Evolutionary conservation across 345 rosid genomes (phyloP).

Genomic region (Cochlearia excelsa): DNA sequence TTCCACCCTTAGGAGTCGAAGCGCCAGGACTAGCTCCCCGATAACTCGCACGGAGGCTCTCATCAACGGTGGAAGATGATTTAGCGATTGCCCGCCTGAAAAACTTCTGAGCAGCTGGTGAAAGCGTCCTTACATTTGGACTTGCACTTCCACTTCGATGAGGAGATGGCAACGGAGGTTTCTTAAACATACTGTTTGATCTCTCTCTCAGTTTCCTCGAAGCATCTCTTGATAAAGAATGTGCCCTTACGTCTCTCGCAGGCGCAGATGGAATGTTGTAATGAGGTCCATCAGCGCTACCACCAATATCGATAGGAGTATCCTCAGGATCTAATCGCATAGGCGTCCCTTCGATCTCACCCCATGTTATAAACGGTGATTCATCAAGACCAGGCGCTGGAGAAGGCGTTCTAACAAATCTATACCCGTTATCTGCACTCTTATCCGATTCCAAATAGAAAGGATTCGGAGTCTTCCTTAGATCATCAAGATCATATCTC

Average conservation of each 20-base stretch:
- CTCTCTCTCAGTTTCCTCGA: slow-evolving; percentile 75
- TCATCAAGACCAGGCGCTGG: slow-evolving; percentile 92
- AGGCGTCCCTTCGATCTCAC: slow-evolving; percentile 97
- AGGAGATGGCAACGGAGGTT: slow-evolving; percentile 90
- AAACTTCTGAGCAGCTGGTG: slow-evolving; percentile 98
- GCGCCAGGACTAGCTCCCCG: slow-evolving; percentile 68
- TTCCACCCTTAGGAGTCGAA: slow-evolving; percentile 66
- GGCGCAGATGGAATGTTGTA: slow-evolving; percentile 79
- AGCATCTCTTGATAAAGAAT: slow-evolving; percentile 85
- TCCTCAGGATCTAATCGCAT: slow-evolving; percentile 84
- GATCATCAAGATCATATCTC: slow-evolving; percentile 85
- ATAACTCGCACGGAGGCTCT: slow-evolving; percentile 89
- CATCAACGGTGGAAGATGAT: slow-evolving; percentile 81
- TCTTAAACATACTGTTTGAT: slow-evolving; percentile 76
- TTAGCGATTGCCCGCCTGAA: slow-evolving; percentile 80
- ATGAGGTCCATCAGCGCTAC: slow-evolving; percentile 75
- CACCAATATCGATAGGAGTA: slow-evolving; percentile 88
- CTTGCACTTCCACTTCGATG: slow-evolving; percentile 93
- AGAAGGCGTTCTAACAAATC: slow-evolving; percentile 87
- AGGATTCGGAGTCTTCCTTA: slow-evolving; percentile 76
- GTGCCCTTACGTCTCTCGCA: slow-evolving; percentile 77
- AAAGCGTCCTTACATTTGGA: slow-evolving; percentile 70
- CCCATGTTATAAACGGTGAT: slow-evolving; percentile 96
- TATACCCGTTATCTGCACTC: slow-evolving; percentile 81
- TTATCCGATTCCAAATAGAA: slow-evolving; percentile 76